Conservation (phyloP, 176 grass and related monocot genomes). For the Eragrostis curvula region DNA sequence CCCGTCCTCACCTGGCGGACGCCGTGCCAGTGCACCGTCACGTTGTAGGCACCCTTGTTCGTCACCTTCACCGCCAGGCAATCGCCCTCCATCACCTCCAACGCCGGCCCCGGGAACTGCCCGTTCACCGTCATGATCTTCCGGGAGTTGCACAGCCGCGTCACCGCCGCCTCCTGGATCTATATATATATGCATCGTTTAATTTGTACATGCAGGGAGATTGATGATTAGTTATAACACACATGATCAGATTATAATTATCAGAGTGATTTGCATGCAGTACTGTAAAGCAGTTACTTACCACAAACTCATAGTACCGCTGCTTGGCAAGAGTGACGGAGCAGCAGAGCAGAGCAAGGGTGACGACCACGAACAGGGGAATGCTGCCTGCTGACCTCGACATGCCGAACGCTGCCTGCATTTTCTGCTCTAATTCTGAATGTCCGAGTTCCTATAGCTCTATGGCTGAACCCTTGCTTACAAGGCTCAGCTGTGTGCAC, state of each 20-base stretch:
- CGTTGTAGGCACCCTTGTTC: slow-evolving; percentile 73
- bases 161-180: slow-evolving; percentile 77
- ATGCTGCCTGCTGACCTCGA: too few relatives aligned
- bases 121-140: slow-evolving; percentile 79
- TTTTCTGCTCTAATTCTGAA: background rate
- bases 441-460: background rate
- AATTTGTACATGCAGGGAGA: too few relatives aligned
- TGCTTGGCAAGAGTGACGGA: slow-evolving; percentile 39
- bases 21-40: slow-evolving; percentile 84
- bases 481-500: too few relatives aligned
- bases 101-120: slow-evolving; percentile 76
- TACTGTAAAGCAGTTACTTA: slow-evolving; percentile 14
- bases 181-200: slow-evolving; percentile 21
- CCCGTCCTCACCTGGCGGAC: slow-evolving; percentile 84
- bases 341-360: slow-evolving; percentile 26
- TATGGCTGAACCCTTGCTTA: too few relatives aligned
- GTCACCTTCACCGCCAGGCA: slow-evolving; percentile 51
- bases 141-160: slow-evolving; percentile 69
- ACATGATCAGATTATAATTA: background rate
- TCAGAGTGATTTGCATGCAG: background rate
- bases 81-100: slow-evolving; percentile 79
- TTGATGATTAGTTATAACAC: too few relatives aligned
- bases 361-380: background rate
- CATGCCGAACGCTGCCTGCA: too few relatives aligned
- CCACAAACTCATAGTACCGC: slow-evolving; percentile 79